phyloP scores from a whole-genome alignment of 2,329 filamentous ascomycete species.

The Grosmannia huntii region DNA sequence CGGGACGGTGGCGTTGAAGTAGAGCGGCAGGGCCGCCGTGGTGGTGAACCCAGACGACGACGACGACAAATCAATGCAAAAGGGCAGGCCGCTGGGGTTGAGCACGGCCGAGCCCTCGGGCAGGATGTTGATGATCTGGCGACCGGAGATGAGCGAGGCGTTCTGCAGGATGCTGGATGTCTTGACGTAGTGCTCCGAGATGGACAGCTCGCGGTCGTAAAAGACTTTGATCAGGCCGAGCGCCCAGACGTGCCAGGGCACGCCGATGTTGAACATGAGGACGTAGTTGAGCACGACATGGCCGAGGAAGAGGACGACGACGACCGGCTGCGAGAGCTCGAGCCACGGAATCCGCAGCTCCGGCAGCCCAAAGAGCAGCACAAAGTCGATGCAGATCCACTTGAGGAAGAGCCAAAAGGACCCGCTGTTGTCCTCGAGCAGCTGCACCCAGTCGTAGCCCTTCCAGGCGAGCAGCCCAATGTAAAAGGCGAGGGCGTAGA shows the following conservation, averaged over 20 bases:
- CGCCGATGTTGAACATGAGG: slow-evolving; percentile 83
- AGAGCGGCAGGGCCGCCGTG: slow-evolving; percentile 50
- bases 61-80: slow-evolving; percentile 53
- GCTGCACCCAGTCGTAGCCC: slow-evolving; percentile 69
- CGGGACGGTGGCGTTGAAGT: slow-evolving; percentile 86
- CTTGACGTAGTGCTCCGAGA: slow-evolving; percentile 89
- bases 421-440: slow-evolving; percentile 69
- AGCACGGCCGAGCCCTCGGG: slow-evolving; percentile 87
- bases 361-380: slow-evolving; percentile 79
- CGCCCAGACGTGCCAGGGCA: slow-evolving; percentile 59
- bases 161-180: slow-evolving; percentile 81
- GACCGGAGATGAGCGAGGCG: slow-evolving; percentile 83
- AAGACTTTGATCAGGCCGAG: slow-evolving; percentile 64
- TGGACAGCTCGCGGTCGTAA: slow-evolving; percentile 84
- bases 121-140: slow-evolving; percentile 94
- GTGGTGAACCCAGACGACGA: slow-evolving; percentile 41
- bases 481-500: slow-evolving; percentile 78
- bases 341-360: slow-evolving; percentile 90
- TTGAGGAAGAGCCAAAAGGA: slow-evolving; percentile 89
- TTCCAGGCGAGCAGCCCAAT: slow-evolving; percentile 66
- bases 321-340: slow-evolving; percentile 69
- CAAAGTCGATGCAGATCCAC: slow-evolving; percentile 78
- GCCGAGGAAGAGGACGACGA: slow-evolving; percentile 54
- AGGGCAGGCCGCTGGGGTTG: slow-evolving; percentile 68
- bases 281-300: slow-evolving; percentile 69